Conservation (phyloP, 1,284 basidiomycete species). For the Pseudomicrostroma phylloplanum region DNA sequence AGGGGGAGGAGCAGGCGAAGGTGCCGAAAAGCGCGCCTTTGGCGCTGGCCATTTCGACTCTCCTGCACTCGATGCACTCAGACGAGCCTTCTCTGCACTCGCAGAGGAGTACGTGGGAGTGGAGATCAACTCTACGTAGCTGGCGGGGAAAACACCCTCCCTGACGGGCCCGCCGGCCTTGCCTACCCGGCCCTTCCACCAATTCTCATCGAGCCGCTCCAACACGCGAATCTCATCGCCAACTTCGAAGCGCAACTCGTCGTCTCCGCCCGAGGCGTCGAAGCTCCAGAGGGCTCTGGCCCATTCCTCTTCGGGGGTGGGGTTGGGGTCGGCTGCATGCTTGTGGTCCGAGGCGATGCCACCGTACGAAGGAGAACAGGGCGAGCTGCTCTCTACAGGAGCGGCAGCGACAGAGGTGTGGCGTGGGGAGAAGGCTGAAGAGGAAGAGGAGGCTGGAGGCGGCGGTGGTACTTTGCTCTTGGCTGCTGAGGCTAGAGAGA, state of each 20-base stretch:
- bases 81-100: background rate
- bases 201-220: constrained; percentile 2
- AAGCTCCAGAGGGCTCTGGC: constrained; percentile 2
- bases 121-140: background rate
- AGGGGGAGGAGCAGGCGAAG: background rate
- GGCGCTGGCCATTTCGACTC: background rate
- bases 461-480: constrained; percentile 6
- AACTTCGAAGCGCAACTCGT: background rate
- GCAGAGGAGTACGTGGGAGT: background rate
- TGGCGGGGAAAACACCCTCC: constrained; percentile 1
- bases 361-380: no score
- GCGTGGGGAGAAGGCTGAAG: background rate
- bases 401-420: background rate
- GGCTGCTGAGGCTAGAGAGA: background rate
- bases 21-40: background rate
- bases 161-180: background rate
- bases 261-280: constrained; percentile 2
- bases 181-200: background rate
- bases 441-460: background rate
- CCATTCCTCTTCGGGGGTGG: background rate
- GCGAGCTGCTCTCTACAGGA: no score
- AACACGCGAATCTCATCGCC: background rate
- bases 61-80: background rate
- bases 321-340: background rate
- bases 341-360: background rate